A percentile compares a stretch with the other conserved stretches of the same genome.
Evolutionary conservation across 176 grass and related monocot species (phyloP).

Genomic region (Rhynchospora breviuscula): DNA sequence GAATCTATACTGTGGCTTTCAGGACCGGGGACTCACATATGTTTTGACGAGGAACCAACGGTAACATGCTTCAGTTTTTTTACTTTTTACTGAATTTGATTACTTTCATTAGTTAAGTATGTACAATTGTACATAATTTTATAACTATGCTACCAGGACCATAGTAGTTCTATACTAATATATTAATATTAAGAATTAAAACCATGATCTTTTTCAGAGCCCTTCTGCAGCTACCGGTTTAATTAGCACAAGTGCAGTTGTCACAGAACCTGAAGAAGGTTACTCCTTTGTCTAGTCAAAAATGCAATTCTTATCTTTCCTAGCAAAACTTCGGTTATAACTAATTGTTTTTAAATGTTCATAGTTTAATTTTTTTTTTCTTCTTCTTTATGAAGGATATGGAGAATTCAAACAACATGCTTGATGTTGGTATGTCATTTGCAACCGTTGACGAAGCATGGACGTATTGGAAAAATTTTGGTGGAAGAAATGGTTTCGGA

Average conservation of each 20-base stretch:
- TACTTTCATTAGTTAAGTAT: not conserved
- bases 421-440: too few species aligned
- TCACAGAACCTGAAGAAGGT: constrained; percentile 8
- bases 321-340: not conserved
- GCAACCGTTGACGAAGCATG: too few species aligned
- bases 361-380: too few species aligned
- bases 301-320: not conserved
- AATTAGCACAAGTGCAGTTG: constrained; percentile 8
- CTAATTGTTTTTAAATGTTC: too few species aligned
- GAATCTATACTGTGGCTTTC: constrained; percentile 19
- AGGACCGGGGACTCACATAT: not conserved
- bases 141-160: not conserved
- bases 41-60: not conserved
- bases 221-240: not conserved
- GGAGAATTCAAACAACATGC: too few species aligned
- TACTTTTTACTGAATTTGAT: not conserved
- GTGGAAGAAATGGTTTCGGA: too few species aligned
- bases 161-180: not conserved
- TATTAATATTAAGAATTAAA: not conserved
- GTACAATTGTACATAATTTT: not conserved
- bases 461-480: too few species aligned
- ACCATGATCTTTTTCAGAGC: not conserved
- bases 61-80: constrained; percentile 17
- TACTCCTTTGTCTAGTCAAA: constrained; percentile 13
- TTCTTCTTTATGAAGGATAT: too few species aligned